phyloP scores from a whole-genome alignment of 805 yeast species.

The Saccharomycopsis fodiens region DNA sequence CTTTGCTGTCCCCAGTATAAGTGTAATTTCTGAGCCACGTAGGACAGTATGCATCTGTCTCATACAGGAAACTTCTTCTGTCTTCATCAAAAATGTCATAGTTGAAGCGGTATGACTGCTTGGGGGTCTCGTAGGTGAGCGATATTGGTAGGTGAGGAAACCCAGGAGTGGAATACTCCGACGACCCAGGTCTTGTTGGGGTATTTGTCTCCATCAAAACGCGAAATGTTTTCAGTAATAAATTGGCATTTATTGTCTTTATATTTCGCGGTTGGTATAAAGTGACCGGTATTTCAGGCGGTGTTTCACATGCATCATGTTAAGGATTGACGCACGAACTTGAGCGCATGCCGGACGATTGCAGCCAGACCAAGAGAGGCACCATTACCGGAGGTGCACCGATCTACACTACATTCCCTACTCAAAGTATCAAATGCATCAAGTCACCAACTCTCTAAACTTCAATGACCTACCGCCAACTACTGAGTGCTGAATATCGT shows the following conservation, averaged over 20 bases:
- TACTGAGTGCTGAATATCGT: no score
- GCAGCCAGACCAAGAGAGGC: no score
- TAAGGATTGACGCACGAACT: neutral
- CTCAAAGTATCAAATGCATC: no score
- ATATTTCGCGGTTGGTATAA: no score
- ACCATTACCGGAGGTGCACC: no score
- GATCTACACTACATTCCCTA: no score
- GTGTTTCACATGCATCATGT: neutral
- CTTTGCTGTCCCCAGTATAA: neutral
- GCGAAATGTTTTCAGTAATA: no score
- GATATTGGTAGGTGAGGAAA: neutral
- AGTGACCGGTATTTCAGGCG: neutral
- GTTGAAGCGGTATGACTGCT: neutral
- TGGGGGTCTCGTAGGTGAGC: neutral
- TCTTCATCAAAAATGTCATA: neutral
- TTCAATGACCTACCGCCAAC: no score
- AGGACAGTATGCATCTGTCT: slow-evolving; percentile 6
- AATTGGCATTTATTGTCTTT: no score
- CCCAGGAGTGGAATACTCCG: neutral
- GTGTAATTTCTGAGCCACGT: slow-evolving; percentile 4
- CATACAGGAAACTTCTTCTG: neutral
- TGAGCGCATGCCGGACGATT: no score
- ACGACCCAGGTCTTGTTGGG: neutral
- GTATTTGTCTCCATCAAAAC: no score
- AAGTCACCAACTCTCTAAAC: no score